A percentile compares a stretch with the other conserved stretches of the same genome.
phyloP scores from a whole-genome alignment of 345 rosid species.

The Theobroma cacao region DNA sequence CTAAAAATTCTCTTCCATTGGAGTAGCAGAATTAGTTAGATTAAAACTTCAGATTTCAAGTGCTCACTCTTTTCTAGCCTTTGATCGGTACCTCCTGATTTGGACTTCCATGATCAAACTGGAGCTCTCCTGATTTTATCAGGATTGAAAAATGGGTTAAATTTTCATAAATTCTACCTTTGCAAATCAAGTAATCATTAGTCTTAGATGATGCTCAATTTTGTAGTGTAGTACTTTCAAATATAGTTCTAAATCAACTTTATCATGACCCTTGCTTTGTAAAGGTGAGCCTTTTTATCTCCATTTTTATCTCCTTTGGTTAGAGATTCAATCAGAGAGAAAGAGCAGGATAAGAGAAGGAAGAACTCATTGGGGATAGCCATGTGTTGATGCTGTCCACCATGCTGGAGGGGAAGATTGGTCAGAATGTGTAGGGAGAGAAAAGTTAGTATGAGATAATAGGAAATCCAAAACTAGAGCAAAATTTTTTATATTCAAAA shows the following conservation, averaged over 20 bases:
- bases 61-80: neutral
- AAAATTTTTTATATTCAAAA: neutral
- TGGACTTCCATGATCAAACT: too few species aligned
- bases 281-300: neutral
- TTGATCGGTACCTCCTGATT: neutral
- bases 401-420: neutral
- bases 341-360: neutral
- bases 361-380: neutral
- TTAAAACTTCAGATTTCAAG: neutral
- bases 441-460: neutral
- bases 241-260: neutral
- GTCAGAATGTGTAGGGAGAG: neutral
- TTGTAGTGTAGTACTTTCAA: neutral
- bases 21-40: neutral
- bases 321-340: neutral
- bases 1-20: neutral
- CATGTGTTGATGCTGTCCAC: neutral
- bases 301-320: neutral
- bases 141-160: too few species aligned
- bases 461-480: neutral
- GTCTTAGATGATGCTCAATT: neutral
- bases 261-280: neutral
- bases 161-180: too few species aligned
- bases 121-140: too few species aligned
- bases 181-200: neutral